These are phyloP conservation scores for Dactylellina haptotyla DNA, from an alignment of 2,329 filamentous ascomycete genomes.

Conservation along the genomic window DNA sequence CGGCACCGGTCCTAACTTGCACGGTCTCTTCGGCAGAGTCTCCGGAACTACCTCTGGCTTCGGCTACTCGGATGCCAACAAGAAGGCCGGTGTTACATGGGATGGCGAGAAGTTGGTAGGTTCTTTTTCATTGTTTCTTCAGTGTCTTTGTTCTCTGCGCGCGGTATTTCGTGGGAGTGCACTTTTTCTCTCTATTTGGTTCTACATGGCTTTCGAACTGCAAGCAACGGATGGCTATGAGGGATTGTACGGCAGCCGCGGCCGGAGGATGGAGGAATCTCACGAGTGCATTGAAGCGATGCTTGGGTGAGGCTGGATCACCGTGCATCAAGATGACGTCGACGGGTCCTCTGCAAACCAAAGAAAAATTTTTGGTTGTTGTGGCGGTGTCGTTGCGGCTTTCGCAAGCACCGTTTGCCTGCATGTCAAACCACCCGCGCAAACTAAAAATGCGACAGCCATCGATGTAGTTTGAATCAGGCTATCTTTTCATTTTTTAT, in stretches of 20 bases:
- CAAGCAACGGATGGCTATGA: too few species aligned
- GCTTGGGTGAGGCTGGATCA: conserved; percentile 10
- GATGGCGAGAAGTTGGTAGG: conserved; percentile 82
- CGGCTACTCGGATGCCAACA: conserved; percentile 99
- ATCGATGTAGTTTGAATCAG: too few species aligned
- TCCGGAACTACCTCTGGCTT: conserved; percentile 90
- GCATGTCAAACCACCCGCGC: neutral
- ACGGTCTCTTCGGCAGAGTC: conserved; percentile 98
- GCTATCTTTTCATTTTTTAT: too few species aligned
- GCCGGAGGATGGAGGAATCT: neutral
- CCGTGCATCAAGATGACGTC: conserved; percentile 35
- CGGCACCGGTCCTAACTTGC: conserved; percentile 97
- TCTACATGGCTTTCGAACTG: too few species aligned
- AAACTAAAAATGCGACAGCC: too few species aligned
- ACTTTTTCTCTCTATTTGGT: too few species aligned
- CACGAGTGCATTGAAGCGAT: neutral
- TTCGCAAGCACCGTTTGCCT: neutral
- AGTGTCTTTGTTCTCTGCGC: neutral
- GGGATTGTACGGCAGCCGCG: too few species aligned
- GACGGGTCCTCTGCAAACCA: conserved; percentile 27
- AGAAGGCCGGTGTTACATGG: conserved; percentile 93
- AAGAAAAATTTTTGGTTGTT: conserved; percentile 21
- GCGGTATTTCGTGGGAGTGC: too few species aligned
- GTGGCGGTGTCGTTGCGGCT: conserved; percentile 4
- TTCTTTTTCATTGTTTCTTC: conserved; percentile 44